Conservation (phyloP, 116 monocot species). For the Dioscorea cayenensis region DNA sequence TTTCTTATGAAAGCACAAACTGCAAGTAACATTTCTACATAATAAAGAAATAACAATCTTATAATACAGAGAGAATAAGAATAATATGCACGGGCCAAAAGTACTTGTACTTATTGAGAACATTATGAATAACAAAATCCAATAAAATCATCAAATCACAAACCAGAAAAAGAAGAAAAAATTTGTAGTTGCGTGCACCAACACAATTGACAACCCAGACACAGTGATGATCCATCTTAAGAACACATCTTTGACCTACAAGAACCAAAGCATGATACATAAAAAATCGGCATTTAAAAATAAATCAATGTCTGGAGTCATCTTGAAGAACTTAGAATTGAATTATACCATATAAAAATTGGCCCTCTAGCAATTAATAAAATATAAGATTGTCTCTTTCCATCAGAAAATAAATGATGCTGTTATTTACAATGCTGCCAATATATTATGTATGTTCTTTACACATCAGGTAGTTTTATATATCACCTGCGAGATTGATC, state of each 20-base stretch:
- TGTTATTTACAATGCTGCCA: background rate
- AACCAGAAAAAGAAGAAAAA: constrained; percentile 94
- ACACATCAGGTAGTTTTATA: no score
- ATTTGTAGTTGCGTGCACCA: constrained; percentile 85
- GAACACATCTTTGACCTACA: constrained; percentile 82
- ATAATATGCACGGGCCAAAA: background rate
- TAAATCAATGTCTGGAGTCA: background rate
- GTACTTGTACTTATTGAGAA: background rate
- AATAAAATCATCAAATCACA: background rate
- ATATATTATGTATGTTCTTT: background rate
- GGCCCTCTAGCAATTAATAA: background rate
- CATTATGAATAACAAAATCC: background rate
- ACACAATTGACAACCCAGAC: constrained; percentile 95
- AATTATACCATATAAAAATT: background rate
- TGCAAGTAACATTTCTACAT: background rate
- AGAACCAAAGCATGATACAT: background rate
- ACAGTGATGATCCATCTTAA: constrained; percentile 95
- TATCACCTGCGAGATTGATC: no score
- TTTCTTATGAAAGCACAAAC: no score
- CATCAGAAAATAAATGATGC: background rate
- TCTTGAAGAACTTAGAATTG: background rate
- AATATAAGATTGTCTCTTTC: background rate
- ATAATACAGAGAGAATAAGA: background rate
- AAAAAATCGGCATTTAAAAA: background rate
- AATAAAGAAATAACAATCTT: background rate